phyloP scores from a whole-genome alignment of 2,329 filamentous ascomycete genomes.

The Penicillium sp. region DNA sequence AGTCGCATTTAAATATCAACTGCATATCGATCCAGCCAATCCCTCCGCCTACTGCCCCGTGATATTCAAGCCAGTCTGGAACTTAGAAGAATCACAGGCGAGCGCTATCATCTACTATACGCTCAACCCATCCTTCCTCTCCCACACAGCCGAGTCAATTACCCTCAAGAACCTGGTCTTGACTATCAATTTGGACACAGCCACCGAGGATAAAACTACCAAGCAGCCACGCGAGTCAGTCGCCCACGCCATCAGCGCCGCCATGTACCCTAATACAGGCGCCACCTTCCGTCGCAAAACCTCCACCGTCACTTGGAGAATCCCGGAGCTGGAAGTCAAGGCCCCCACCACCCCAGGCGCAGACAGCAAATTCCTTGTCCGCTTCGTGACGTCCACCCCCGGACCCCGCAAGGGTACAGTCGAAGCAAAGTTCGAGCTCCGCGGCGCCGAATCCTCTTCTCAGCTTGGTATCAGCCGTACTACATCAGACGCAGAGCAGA shows the following conservation, averaged over 20 bases:
- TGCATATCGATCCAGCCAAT: slow-evolving; percentile 66
- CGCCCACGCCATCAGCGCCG: slow-evolving; percentile 43
- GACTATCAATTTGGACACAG: slow-evolving; percentile 50
- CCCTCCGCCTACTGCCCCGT: slow-evolving; percentile 67
- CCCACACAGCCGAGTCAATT: slow-evolving; percentile 49
- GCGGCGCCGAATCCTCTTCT: slow-evolving; percentile 56
- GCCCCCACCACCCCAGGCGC: slow-evolving; percentile 33
- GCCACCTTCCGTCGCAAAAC: slow-evolving; percentile 49
- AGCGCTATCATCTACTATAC: slow-evolving; percentile 82
- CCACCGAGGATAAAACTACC: slow-evolving; percentile 45
- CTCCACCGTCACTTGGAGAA: slow-evolving; percentile 48
- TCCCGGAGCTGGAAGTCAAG: slow-evolving; percentile 55
- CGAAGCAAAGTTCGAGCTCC: slow-evolving; percentile 79
- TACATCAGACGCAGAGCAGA: slow-evolving; percentile 28
- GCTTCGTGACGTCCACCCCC: slow-evolving; percentile 71
- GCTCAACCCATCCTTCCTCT: slow-evolving; percentile 69
- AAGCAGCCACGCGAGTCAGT: slow-evolving; percentile 44
- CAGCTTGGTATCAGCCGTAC: slow-evolving; percentile 62
- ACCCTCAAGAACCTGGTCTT: slow-evolving; percentile 76
- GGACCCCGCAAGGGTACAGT: slow-evolving; percentile 72
- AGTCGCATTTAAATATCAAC: slow-evolving; percentile 88
- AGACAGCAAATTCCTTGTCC: slow-evolving; percentile 75
- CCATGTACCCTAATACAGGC: slow-evolving; percentile 49
- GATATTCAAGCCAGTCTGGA: slow-evolving; percentile 74
- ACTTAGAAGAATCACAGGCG: slow-evolving; percentile 79